A percentile compares a stretch with the other conserved stretches of the same genome.
Evolutionary conservation across 1,139 yeast genomes (phyloP).

Genomic region (Diutina catenulata): DNA sequence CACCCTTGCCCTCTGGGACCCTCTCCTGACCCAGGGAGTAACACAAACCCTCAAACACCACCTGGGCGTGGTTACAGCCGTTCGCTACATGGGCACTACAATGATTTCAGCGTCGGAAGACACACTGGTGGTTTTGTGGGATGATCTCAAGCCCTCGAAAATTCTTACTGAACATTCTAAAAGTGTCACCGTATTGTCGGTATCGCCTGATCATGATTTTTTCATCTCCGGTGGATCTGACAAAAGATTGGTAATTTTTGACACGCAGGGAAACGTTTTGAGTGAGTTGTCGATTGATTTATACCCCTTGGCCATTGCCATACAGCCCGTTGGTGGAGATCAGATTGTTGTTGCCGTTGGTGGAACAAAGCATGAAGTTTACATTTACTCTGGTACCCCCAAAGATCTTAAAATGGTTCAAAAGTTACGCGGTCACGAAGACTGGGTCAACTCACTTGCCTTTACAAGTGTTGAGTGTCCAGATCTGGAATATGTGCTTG

Average conservation of each 20-base stretch:
- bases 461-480: too few species aligned
- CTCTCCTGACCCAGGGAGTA: constrained; percentile 40
- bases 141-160: constrained; percentile 20
- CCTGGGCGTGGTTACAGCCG: constrained; percentile 44
- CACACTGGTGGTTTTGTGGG: constrained; percentile 51
- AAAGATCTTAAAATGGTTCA: constrained; percentile 16
- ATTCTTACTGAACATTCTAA: constrained; percentile 20
- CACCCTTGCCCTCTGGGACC: constrained; percentile 68
- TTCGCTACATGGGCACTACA: constrained; percentile 40
- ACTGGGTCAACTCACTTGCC: constrained; percentile 74
- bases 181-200: constrained; percentile 37
- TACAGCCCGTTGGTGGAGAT: constrained; percentile 25
- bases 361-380: constrained; percentile 76
- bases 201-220: constrained; percentile 23
- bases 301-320: constrained; percentile 53
- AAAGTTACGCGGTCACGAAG: constrained; percentile 71
- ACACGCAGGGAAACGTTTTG: constrained; percentile 9
- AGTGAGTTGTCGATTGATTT: constrained; percentile 32
- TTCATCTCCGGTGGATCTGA: constrained; percentile 58
- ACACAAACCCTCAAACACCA: constrained; percentile 47
- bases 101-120: constrained; percentile 57
- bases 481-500: constrained; percentile 44
- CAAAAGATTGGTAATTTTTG: constrained; percentile 49
- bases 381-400: constrained; percentile 30
- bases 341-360: constrained; percentile 37